Percentiles rank a stretch among this genome's conserved stretches.
Conservation (phyloP, 2,329 filamentous ascomycete genomes). For the Zalaria sp. region DNA sequence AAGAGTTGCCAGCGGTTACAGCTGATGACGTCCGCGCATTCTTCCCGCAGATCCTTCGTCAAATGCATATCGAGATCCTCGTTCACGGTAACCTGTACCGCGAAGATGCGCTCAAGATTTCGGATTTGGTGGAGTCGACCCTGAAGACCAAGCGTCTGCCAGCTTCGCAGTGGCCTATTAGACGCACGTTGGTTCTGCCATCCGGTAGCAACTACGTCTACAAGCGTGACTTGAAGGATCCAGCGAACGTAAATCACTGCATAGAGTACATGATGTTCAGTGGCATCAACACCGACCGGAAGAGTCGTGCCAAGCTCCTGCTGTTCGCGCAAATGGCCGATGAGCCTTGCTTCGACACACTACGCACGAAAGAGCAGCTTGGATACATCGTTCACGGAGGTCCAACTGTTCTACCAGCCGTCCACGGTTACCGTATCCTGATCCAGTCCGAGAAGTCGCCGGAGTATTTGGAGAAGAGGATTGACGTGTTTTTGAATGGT, state of each 20-base stretch:
- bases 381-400: conserved; percentile 93
- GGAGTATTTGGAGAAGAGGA: conserved; percentile 71
- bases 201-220: conserved; percentile 74
- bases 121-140: conserved; percentile 65
- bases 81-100: conserved; percentile 90
- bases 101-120: conserved; percentile 77
- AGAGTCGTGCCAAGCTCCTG: conserved; percentile 59
- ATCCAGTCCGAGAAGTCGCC: conserved; percentile 86
- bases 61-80: conserved; percentile 77
- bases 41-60: conserved; percentile 64
- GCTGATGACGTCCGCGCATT: conserved; percentile 62
- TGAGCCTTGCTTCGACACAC: conserved; percentile 86
- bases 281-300: conserved; percentile 42
- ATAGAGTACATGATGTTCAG: conserved; percentile 34
- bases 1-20: conserved; percentile 62
- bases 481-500: conserved; percentile 65
- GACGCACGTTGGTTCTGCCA: conserved; percentile 63
- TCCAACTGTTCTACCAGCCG: conserved; percentile 57
- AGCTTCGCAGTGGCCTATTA: conserved; percentile 63
- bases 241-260: conserved; percentile 59
- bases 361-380: conserved; percentile 92
- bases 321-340: conserved; percentile 82
- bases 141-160: conserved; percentile 63
- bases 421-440: conserved; percentile 67
- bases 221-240: conserved; percentile 66